Conservation (phyloP, 768 basidiomycete species). For the Hericium alpestre region DNA sequence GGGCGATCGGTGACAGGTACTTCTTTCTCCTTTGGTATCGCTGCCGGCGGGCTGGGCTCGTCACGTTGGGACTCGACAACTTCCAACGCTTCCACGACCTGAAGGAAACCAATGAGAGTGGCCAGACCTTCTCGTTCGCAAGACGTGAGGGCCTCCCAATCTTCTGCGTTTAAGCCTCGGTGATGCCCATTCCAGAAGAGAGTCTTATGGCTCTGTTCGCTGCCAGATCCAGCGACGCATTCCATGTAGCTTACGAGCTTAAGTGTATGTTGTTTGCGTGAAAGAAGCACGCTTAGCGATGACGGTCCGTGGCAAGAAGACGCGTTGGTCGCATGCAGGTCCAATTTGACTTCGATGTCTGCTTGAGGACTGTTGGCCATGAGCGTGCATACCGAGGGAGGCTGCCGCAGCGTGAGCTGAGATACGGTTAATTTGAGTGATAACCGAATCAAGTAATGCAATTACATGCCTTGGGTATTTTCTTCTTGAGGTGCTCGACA, state of each 20-base stretch:
- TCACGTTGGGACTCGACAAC: background rate
- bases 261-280: slow-evolving; percentile 12
- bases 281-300: slow-evolving; percentile 6
- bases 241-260: slow-evolving; percentile 3
- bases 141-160: slow-evolving; percentile 7
- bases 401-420: slow-evolving; percentile 31
- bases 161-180: slow-evolving; percentile 3
- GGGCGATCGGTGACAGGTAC: too few relatives aligned
- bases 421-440: too few relatives aligned
- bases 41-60: background rate
- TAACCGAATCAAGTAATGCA: too few relatives aligned
- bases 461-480: slow-evolving; percentile 37
- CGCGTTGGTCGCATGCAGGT: background rate
- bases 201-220: slow-evolving; percentile 6
- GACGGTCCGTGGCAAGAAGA: background rate
- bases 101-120: slow-evolving; percentile 9
- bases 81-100: slow-evolving; percentile 6
- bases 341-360: slow-evolving; percentile 30
- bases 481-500: slow-evolving; percentile 38
- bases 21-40: background rate
- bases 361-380: slow-evolving; percentile 37
- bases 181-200: slow-evolving; percentile 10
- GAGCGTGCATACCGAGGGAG: slow-evolving; percentile 29
- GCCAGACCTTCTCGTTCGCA: slow-evolving; percentile 8
- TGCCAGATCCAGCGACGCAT: background rate